Evolutionary conservation across 225 moss, liverwort and hornwort genomes (phyloP), one percentile per base, ranked within the genome.

Genomic region (Sphagnum contortum): DNA sequence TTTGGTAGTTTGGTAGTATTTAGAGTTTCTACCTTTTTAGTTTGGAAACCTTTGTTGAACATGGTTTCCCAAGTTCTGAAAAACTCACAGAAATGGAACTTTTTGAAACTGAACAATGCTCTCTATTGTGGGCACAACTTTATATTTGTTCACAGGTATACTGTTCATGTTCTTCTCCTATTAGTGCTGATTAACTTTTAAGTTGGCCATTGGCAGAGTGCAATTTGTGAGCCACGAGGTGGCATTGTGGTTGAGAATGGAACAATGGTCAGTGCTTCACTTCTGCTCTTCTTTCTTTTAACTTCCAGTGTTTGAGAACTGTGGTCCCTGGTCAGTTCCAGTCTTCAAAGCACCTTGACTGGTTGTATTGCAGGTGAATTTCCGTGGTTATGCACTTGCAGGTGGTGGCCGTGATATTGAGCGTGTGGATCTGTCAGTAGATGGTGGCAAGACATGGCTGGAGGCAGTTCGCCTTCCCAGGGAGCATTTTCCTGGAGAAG

Each of bases 221-320:
- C 73, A 49, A 87, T 92, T 74, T 92, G 89, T 72, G 80, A 76
- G 69, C 89, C 85, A 52, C 62, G 62, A 70, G 80, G 87, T 12
- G 89, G 92, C 51, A 75, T 71, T 71, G 50, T 59, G 50, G 61
- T 87, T 72, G 72, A 71, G 62, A 57, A 44, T 45, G 83, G 85
- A 61, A 76, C 68, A 66, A 68, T 57, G 81, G 91, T 88, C 45
- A 74, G 81, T 67, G 12, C 2, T 64, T 49, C 63, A 49, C 66
- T 6, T 8, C 13, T 29, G 65, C 8, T 55, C 29, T 13, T 58
- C 9, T 58, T 13, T 1, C 5, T 11, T 14, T 13, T 58, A 4
- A 61, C 61, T 45, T 47, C 61, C 1, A 5, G 47, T 29, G 29
- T 29, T 29, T 29, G n/a, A 29, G 29, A 29, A 29, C 29, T 29